phyloP scores from a whole-genome alignment of 371 early-diverging fungal species.

The Dinochytrium kinnereticum region DNA sequence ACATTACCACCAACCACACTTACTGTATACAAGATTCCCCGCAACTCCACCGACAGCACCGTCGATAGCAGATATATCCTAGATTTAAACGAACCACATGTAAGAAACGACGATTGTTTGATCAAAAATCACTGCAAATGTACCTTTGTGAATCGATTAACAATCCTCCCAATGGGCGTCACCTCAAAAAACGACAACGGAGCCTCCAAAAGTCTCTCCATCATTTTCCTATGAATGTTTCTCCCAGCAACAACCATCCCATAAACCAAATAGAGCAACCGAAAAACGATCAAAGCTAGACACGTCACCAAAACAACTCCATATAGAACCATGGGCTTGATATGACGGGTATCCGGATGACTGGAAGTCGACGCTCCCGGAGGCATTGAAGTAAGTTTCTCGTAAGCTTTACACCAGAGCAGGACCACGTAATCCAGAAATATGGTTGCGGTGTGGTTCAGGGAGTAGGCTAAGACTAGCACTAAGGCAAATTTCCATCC shows the following conservation, averaged over 20 bases:
- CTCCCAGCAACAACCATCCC: slow-evolving; percentile 40
- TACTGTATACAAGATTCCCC: slow-evolving; percentile 14
- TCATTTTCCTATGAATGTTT: slow-evolving; percentile 48
- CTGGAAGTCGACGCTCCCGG: background rate
- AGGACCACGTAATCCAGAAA: slow-evolving; percentile 19
- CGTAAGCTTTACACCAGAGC: slow-evolving; percentile 13
- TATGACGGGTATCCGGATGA: background rate
- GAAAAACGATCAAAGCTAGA: slow-evolving; percentile 21
- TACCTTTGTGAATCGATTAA: slow-evolving; percentile 40
- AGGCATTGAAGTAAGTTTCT: background rate
- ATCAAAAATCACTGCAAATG: background rate
- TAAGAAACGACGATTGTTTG: background rate
- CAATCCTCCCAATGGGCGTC: slow-evolving; percentile 79
- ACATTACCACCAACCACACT: no score
- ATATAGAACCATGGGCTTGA: slow-evolving; percentile 35
- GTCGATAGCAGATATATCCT: slow-evolving; percentile 26
- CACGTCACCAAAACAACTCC: slow-evolving; percentile 31
- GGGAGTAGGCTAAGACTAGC: slow-evolving; percentile 29
- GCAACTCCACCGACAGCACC: slow-evolving; percentile 9
- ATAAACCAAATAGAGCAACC: slow-evolving; percentile 28
- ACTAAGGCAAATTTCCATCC: slow-evolving; percentile 29
- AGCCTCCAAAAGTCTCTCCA: slow-evolving; percentile 68
- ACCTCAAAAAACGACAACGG: slow-evolving; percentile 86
- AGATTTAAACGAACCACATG: slow-evolving; percentile 37
- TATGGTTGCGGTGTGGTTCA: slow-evolving; percentile 21